Base-by-base conservation (phyloP, 345 rosid genomes). In the Lumnitzera littorea region DNA sequence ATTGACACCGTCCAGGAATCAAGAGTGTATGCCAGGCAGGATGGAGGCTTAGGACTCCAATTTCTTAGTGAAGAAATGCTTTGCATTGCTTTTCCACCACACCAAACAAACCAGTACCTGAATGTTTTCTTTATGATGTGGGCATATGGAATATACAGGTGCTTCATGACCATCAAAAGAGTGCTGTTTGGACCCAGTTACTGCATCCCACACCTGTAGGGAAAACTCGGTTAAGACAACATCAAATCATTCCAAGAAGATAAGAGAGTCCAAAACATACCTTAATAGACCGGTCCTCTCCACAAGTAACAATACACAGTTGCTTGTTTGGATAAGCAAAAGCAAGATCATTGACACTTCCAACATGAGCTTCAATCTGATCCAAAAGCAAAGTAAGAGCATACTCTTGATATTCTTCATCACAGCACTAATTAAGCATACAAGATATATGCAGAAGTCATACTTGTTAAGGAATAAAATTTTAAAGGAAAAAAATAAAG, bases 331-430 rank as follows among this genome's bases (percentile, higher is more conserved):
- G 87, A 71, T 76, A 79, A 63, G 89, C 79, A 67, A 91, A 87
- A 10, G 96, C 89, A 29, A 91, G 89, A 77, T 91, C 96, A 65
- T 77, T 85, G 51, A 91, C 97, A 70, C 79, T 85, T 65, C 97
- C 97, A 15, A 17, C 71, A 75, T 91, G 97, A 64, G 97, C 97
- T 27, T 91, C 97, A 62, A 91, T 85, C 97, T 91, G 69, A 60
- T 72, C 46, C 63, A 60, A 46, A 31, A 61, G 20, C 29, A 48
- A 50, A 17, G 51, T 46, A 24, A 16, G 69, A 17, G 48, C 15
- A 52, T 24, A 46, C 5, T 36, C 7, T 3, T 27, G 4, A 27
- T 27, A 27, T 5, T 27, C 31, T 27, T 27, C 31, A 27, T 27
- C 31, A 27, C 31, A 27, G 31, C 5, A 27, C 31, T 24, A 46